Base-by-base conservation (phyloP, 805 yeast species). In the Candida koratica region DNA sequence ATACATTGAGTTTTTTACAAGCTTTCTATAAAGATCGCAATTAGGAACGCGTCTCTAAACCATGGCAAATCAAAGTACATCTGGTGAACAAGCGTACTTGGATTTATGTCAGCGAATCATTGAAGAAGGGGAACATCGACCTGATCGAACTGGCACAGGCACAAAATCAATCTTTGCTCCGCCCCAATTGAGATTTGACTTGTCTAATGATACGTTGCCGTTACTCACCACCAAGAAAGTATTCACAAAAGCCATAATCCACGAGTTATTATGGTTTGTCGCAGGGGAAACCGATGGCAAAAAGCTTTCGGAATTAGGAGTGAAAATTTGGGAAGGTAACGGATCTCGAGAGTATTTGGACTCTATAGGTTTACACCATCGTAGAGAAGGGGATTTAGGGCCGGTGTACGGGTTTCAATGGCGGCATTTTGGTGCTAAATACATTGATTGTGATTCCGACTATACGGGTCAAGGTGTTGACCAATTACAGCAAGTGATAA, bases 371-470 rank as follows among this genome's bases (percentile, higher is more conserved):
- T 71, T 93, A 30, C 71, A 72, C 0, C 69, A 84, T 41, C 79
- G 96, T 55, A 69, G 88, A 41, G 96, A 79, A 50, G 97, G 97
- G 37, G 99, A 93, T 61, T 61, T 93, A 48, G 99, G 99, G 1
- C 98, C 99, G 1, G 97, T 93, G 2, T 93, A 93, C 57, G 99
- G 99, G 0, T 93, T 93, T 64, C 99, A 93, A 61, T 93, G 99
- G 99, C 79, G 99, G 52, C 98, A 93, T 61, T 93, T 93, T 59
- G 98, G 98, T 28, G 98, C 99, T 4, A 79, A 84, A 47, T 93
- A 93, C 57, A 68, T 53, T 20, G 88, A 87, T 37, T 86, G 96
- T 53, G 88, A 90, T 41, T 72, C 89, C 3, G 94, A 93, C 54
- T 93, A 93, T 54, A 55, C 82, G 0, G 90, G 88, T 4, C 71